Evolutionary conservation across 169 alveolate species (phyloP).

Genomic region (Fabrea salina): DNA sequence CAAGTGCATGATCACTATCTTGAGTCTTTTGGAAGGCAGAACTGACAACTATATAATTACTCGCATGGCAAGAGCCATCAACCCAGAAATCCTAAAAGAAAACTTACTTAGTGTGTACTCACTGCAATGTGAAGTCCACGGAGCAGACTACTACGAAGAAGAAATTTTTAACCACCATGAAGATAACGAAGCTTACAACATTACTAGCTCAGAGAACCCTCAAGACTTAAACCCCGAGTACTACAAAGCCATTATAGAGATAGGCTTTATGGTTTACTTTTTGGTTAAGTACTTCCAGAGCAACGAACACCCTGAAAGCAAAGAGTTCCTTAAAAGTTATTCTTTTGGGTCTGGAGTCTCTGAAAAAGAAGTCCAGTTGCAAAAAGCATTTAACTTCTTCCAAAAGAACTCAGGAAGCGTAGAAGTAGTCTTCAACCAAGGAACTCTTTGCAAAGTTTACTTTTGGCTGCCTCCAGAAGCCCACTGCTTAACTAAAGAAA

Average conservation of each 20-base stretch:
- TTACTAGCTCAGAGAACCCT: not conserved
- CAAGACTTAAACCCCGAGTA: not conserved
- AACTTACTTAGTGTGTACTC: not conserved
- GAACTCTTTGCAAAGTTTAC: not conserved
- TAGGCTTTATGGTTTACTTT: not conserved
- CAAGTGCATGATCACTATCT: conserved; percentile 28
- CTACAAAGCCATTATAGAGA: not conserved
- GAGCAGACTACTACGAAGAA: conserved; percentile 3
- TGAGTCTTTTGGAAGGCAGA: conserved; percentile 23
- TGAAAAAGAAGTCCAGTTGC: not conserved
- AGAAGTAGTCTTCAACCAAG: conserved; percentile 15
- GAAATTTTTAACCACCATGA: not conserved
- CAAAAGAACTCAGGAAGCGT: not conserved
- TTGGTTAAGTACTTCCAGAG: not conserved
- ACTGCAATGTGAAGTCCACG: not conserved
- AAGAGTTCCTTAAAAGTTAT: not conserved
- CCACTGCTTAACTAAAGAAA: not conserved
- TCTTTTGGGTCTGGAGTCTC: not conserved
- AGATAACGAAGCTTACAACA: not conserved
- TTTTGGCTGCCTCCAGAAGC: conserved; percentile 7
- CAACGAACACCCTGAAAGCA: not conserved
- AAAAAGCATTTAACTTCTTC: conserved; percentile 8
- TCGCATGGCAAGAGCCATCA: conserved; percentile 16
- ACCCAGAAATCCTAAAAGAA: conserved; percentile 8
- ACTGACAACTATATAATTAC: not conserved